Evolutionary conservation across 2,329 filamentous ascomycete genomes (phyloP).

Genomic region (Sphaceloma murrayae): DNA sequence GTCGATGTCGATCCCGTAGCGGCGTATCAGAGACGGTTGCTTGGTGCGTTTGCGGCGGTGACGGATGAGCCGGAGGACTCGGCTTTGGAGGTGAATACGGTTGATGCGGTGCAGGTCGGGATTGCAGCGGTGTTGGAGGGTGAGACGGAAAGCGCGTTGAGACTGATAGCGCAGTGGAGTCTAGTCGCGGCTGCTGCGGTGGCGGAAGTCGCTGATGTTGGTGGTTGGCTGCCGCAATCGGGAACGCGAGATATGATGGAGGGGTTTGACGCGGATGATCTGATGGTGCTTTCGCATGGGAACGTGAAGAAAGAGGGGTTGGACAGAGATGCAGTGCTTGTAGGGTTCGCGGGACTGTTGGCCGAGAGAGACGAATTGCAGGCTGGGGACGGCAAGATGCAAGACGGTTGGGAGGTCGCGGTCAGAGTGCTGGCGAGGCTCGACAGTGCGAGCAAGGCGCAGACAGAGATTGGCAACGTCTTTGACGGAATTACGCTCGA

Average conservation of each 20-base stretch:
- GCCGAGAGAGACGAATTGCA: slow-evolving; percentile 36
- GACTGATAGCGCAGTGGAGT: slow-evolving; percentile 69
- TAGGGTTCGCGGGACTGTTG: slow-evolving; percentile 63
- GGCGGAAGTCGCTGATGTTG: slow-evolving; percentile 73
- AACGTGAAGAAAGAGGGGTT: slow-evolving; percentile 52
- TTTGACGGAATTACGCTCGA: slow-evolving; percentile 63
- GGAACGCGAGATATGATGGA: slow-evolving; percentile 47
- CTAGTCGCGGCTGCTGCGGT: slow-evolving; percentile 67
- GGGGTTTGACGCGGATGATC: slow-evolving; percentile 69
- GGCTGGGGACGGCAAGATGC: slow-evolving; percentile 26
- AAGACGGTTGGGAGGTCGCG: slow-evolving; percentile 77
- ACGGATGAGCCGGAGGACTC: slow-evolving; percentile 56
- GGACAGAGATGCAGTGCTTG: slow-evolving; percentile 73
- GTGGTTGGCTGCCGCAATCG: slow-evolving; percentile 63
- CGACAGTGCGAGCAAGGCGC: slow-evolving; percentile 60
- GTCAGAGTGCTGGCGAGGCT: slow-evolving; percentile 74
- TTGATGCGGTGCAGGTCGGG: slow-evolving; percentile 68
- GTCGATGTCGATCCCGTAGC: slow-evolving; percentile 48
- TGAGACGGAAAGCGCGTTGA: slow-evolving; percentile 65
- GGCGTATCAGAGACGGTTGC: slow-evolving; percentile 65
- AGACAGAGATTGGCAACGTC: slow-evolving; percentile 63
- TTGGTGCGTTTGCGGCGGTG: slow-evolving; percentile 56
- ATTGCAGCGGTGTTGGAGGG: slow-evolving; percentile 75
- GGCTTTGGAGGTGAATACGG: slow-evolving; percentile 63
- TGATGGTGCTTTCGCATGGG: slow-evolving; percentile 69